Percentiles rank a stretch among this genome's conserved stretches.
These are phyloP conservation scores for Calonectria pseudoreteaudii DNA, from an alignment of 2,329 filamentous ascomycete species.

Conservation along the genomic window DNA sequence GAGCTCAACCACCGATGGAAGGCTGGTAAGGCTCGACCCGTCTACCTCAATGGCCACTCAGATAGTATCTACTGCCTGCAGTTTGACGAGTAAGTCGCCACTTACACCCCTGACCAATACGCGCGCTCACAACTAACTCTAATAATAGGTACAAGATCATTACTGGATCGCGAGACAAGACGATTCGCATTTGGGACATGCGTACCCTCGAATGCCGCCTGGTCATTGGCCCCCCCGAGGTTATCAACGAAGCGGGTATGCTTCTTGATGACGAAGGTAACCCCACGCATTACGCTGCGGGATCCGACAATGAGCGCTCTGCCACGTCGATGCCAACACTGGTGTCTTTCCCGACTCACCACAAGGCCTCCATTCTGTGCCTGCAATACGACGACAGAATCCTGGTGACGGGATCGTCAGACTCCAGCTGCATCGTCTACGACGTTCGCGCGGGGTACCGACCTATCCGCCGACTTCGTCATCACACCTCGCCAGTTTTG, in stretches of 20 bases:
- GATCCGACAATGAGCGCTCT: constrained; percentile 60
- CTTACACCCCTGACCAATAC: background rate
- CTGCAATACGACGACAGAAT: constrained; percentile 94
- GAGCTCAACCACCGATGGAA: constrained; percentile 85
- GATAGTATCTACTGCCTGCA: constrained; percentile 99
- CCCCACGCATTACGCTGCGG: constrained; percentile 67
- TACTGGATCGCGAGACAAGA: constrained; percentile 94
- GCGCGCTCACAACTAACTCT: constrained; percentile 46
- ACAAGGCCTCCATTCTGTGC: constrained; percentile 93
- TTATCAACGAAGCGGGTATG: constrained; percentile 66
- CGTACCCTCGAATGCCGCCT: constrained; percentile 86
- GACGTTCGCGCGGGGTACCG: constrained; percentile 82
- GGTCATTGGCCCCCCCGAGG: constrained; percentile 83
- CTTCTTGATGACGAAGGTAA: constrained; percentile 64
- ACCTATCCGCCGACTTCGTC: constrained; percentile 80
- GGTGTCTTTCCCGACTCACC: constrained; percentile 73
- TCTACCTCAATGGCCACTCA: constrained; percentile 92
- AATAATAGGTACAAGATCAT: constrained; percentile 85
- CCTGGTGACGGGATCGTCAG: constrained; percentile 94
- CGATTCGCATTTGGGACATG: constrained; percentile 96
- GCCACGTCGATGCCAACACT: constrained; percentile 64
- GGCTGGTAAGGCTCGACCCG: constrained; percentile 79
- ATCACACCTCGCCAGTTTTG: constrained; percentile 89
- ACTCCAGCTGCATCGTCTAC: constrained; percentile 92
- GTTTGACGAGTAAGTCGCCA: constrained; percentile 84